These are phyloP conservation scores for Entomortierella parvispora DNA, from an alignment of 192 early-diverging fungal species.

Conservation along the genomic window DNA sequence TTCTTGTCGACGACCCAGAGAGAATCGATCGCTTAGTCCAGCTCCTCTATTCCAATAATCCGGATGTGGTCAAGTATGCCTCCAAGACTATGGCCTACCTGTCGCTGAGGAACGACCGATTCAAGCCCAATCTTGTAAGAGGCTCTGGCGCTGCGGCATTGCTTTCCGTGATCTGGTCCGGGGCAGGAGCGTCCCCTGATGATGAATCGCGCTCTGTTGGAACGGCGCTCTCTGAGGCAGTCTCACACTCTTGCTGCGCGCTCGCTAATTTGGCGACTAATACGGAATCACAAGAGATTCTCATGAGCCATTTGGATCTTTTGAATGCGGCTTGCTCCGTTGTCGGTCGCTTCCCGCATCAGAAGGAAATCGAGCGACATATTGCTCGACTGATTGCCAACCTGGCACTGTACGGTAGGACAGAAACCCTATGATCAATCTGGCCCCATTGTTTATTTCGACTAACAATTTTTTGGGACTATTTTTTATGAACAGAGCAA, in stretches of 20 bases:
- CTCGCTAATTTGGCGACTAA: conserved; percentile 70
- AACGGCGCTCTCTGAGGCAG: conserved; percentile 34
- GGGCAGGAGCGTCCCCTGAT: conserved; percentile 4
- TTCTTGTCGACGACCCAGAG: conserved; percentile 59
- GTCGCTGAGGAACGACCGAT: conserved; percentile 62
- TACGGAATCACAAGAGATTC: conserved; percentile 54
- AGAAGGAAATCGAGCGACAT: conserved; percentile 66
- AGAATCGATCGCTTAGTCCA: conserved; percentile 51
- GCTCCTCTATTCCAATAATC: conserved; percentile 53
- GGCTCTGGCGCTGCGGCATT: conserved; percentile 20
- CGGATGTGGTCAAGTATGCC: conserved; percentile 61
- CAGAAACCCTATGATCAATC: neutral
- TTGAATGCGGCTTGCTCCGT: conserved; percentile 56
- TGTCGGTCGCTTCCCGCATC: conserved; percentile 44
- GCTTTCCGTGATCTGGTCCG: conserved; percentile 9
- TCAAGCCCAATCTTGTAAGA: conserved; percentile 30
- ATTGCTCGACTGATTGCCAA: conserved; percentile 65
- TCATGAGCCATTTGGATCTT: conserved; percentile 62
- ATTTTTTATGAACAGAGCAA: conserved; percentile 13
- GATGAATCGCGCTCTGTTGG: neutral
- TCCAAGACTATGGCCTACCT: conserved; percentile 68
- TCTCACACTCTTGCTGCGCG: conserved; percentile 66
- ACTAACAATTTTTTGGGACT: neutral
- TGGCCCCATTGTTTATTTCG: neutral
- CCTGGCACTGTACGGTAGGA: conserved; percentile 62